Conservation (phyloP, 495 filamentous ascomycete genomes). For the Bacidia rubella region DNA sequence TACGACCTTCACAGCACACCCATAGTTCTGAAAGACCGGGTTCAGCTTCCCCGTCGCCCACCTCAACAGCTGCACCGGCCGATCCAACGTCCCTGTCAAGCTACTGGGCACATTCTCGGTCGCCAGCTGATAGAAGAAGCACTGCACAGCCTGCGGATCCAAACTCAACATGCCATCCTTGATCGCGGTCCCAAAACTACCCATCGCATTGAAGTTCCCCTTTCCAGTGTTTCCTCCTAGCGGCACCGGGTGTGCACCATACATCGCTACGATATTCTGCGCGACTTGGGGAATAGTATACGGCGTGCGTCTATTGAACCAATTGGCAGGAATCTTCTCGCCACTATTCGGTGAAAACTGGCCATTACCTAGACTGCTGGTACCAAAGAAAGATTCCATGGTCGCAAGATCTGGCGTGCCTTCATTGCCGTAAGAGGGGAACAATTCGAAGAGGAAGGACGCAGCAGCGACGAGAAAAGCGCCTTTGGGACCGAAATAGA, state of each 20-base stretch:
- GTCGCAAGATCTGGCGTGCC: constrained; percentile 23
- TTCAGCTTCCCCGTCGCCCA: no score
- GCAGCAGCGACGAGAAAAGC: constrained; percentile 28
- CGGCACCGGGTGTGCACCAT: constrained; percentile 25
- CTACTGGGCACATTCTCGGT: constrained; percentile 21
- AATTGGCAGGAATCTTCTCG: constrained; percentile 27
- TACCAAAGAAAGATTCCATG: constrained; percentile 28
- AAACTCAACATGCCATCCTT: constrained; percentile 10
- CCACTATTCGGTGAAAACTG: constrained; percentile 7
- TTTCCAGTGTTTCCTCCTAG: constrained; percentile 26
- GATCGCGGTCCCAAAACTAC: constrained; percentile 13
- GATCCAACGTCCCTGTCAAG: constrained; percentile 21
- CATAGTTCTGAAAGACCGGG: no score
- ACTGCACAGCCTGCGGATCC: no score
- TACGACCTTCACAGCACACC: no score
- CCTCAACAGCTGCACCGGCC: no score
- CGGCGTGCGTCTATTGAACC: constrained; percentile 25
- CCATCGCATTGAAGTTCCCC: constrained; percentile 23
- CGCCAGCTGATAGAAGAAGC: constrained; percentile 27
- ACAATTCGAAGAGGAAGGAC: constrained; percentile 30
- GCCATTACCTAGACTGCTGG: constrained; percentile 20
- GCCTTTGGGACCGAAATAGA: constrained; percentile 26
- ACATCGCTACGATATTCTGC: constrained; percentile 22
- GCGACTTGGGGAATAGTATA: constrained; percentile 22
- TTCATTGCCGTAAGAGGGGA: constrained; percentile 20